phyloP scores from a whole-genome alignment of 495 filamentous ascomycete genomes.

The Staphylotrichum longicolle region DNA sequence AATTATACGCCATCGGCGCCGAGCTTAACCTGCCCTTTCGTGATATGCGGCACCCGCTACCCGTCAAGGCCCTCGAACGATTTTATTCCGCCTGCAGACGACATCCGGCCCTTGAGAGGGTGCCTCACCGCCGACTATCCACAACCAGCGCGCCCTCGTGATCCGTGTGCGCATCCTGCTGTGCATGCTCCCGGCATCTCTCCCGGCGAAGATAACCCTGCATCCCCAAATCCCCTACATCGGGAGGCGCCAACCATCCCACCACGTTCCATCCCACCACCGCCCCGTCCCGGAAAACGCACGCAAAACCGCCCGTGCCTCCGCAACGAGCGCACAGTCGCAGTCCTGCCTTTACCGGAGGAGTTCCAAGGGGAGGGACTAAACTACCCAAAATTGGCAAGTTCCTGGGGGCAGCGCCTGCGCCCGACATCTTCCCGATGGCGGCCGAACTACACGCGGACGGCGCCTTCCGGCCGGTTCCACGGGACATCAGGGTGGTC shows the following conservation, averaged over 20 bases:
- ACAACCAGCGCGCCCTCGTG: background rate
- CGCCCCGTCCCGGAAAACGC: background rate
- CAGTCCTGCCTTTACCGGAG: background rate
- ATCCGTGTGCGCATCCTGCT: background rate
- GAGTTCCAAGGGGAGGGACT: background rate
- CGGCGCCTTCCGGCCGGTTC: conserved; percentile 42
- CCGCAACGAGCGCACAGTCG: background rate
- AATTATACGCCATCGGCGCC: conserved; percentile 29
- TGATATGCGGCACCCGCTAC: conserved; percentile 28
- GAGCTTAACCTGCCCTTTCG: conserved; percentile 19
- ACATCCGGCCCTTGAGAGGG: background rate
- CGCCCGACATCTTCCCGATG: conserved; percentile 28
- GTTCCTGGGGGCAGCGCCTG: background rate
- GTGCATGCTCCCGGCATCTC: conserved; percentile 10
- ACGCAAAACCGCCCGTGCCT: too few species aligned
- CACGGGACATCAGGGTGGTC: conserved; percentile 34
- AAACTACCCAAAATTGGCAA: background rate
- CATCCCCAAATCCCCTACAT: conserved; percentile 6
- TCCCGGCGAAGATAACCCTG: conserved; percentile 18
- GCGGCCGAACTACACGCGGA: conserved; percentile 42
- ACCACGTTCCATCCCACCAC: background rate
- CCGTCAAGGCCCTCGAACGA: conserved; percentile 27
- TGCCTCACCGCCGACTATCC: conserved; percentile 11
- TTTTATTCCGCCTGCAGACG: conserved; percentile 6
- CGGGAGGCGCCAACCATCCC: background rate